These are phyloP conservation scores for barley (Hordeum vulgare) DNA, from an alignment of 176 grass and related monocot species.

Conservation along the genomic window MorexV3_pseudomolecules_assembly NC_058524.1:222297552-222298051, in stretches of 20 bases:
- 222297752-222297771: too few species aligned
- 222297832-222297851: not conserved
- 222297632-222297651: not conserved
- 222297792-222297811: not conserved
- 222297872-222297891: constrained; percentile 5
- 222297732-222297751: too few species aligned
- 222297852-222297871: not conserved
- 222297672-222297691: too few species aligned
- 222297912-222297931: not conserved
- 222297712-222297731: too few species aligned
- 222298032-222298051: not conserved
- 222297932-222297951: not conserved
- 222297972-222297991: not conserved
- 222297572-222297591: not conserved
- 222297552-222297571: constrained; percentile 3
- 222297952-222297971: not conserved
- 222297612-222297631: not conserved
- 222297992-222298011: not conserved
- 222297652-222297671: not conserved
- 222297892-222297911: not conserved
- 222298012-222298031: constrained; percentile 5
- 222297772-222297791: too few species aligned
- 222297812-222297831: not conserved
- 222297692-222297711: too few species aligned
- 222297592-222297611: not conserved